Evolutionary conservation across 148 eudicot species (phyloP).

Genomic region (Cornus kousa): DNA sequence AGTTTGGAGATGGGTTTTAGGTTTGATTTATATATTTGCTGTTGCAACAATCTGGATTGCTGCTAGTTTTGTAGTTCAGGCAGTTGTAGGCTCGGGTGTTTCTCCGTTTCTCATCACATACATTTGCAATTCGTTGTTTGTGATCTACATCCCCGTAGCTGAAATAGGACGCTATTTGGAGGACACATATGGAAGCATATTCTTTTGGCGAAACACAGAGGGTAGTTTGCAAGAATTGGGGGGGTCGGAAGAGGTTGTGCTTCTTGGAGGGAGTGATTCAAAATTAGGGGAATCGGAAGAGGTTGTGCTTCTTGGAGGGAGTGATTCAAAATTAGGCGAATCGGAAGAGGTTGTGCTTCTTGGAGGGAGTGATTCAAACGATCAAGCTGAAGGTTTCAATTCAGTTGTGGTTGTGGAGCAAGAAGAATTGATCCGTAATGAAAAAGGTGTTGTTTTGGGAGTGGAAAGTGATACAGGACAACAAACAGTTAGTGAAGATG

Average conservation of each 20-base stretch:
- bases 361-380: slow-evolving; percentile 23
- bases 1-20: slow-evolving; percentile 78
- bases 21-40: slow-evolving; percentile 70
- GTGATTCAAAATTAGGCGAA: background rate
- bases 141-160: slow-evolving; percentile 72
- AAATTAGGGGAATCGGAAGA: slow-evolving; percentile 36
- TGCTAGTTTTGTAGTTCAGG: slow-evolving; percentile 93
- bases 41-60: slow-evolving; percentile 98
- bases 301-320: slow-evolving; percentile 51
- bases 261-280: slow-evolving; percentile 40
- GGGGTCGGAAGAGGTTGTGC: slow-evolving; percentile 55
- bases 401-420: slow-evolving; percentile 12
- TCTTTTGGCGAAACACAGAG: slow-evolving; percentile 50
- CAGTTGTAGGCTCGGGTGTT: slow-evolving; percentile 88
- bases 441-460: slow-evolving; percentile 9
- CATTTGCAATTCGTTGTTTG: slow-evolving; percentile 87
- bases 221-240: slow-evolving; percentile 32
- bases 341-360: slow-evolving; percentile 71
- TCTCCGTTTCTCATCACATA: slow-evolving; percentile 92
- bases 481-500: slow-evolving; percentile 14
- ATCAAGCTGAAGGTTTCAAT: slow-evolving; percentile 21
- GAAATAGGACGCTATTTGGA: slow-evolving; percentile 73
- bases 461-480: slow-evolving; percentile 4
- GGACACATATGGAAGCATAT: slow-evolving; percentile 47
- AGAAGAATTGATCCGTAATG: slow-evolving; percentile 13